A percentile compares a stretch with the other conserved stretches of the same genome.
Evolutionary conservation across 352 stramenopile species (phyloP).

Genomic region (Pythium coloratum): DNA sequence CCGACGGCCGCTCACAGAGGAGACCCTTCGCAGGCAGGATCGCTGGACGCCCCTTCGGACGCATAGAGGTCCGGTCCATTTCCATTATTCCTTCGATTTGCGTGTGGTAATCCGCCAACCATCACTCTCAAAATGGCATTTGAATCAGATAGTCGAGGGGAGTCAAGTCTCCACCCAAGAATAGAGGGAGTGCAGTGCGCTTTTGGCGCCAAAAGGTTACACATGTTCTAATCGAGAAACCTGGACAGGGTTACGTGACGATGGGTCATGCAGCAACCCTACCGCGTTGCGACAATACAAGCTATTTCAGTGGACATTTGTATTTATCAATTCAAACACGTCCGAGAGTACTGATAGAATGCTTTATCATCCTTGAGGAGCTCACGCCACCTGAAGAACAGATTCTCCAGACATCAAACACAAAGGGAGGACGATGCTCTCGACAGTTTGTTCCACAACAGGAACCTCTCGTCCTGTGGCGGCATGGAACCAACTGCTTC

Average conservation of each 20-base stretch:
- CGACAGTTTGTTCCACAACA: too few relatives aligned
- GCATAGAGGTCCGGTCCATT: background rate
- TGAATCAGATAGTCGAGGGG: background rate
- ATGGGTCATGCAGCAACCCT: background rate
- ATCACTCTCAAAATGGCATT: background rate
- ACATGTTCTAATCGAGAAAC: background rate
- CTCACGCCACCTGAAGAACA: background rate
- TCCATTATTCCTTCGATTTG: background rate
- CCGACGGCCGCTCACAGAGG: background rate
- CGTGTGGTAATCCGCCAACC: background rate
- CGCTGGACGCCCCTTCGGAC: background rate
- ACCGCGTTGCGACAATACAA: background rate
- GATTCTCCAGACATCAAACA: too few relatives aligned
- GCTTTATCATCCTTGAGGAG: too few relatives aligned
- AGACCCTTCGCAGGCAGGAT: constrained; percentile 2
- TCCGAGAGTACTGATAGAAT: background rate
- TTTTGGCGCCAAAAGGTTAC: background rate
- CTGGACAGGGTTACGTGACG: background rate
- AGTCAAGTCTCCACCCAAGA: background rate
- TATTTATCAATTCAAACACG: background rate
- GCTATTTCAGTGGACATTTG: background rate
- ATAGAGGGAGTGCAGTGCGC: background rate
- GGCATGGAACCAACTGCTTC: background rate
- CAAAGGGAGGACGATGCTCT: too few relatives aligned
- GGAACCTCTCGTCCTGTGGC: background rate